These are phyloP conservation scores for Anisodus tanguticus DNA, from an alignment of 257 asterid genomes.

Conservation along the genomic window DNA sequence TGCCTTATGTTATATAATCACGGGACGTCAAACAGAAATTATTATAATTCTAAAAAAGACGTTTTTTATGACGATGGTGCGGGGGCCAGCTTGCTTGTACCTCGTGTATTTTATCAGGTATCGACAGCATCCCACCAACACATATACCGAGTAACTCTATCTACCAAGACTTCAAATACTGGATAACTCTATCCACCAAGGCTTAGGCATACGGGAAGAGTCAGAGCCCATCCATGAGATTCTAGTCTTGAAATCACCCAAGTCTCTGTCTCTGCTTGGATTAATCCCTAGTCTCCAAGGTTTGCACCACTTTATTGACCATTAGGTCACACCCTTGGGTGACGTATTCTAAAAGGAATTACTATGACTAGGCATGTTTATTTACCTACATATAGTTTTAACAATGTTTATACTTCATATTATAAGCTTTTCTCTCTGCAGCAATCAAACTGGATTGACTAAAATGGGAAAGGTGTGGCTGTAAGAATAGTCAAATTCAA, in stretches of 20 bases:
- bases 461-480: not conserved
- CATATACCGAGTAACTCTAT: not conserved
- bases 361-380: not conserved
- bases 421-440: not conserved
- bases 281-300: not conserved
- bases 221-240: no score
- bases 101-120: not conserved
- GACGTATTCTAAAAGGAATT: not conserved
- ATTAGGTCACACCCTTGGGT: not conserved
- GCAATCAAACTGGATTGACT: slow-evolving; percentile 19
- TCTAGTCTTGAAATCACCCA: not conserved
- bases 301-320: not conserved
- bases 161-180: not conserved
- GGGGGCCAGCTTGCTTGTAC: not conserved
- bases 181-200: not conserved
- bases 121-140: not conserved
- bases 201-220: not conserved
- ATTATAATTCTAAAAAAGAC: slow-evolving; percentile 1
- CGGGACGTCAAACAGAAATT: not conserved
- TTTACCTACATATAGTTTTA: not conserved
- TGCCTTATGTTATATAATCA: not conserved
- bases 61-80: not conserved
- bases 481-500: not conserved
- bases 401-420: not conserved
- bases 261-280: not conserved